Evolutionary conservation across 768 basidiomycete genomes (phyloP).

Genomic region (Suillus decipiens): DNA sequence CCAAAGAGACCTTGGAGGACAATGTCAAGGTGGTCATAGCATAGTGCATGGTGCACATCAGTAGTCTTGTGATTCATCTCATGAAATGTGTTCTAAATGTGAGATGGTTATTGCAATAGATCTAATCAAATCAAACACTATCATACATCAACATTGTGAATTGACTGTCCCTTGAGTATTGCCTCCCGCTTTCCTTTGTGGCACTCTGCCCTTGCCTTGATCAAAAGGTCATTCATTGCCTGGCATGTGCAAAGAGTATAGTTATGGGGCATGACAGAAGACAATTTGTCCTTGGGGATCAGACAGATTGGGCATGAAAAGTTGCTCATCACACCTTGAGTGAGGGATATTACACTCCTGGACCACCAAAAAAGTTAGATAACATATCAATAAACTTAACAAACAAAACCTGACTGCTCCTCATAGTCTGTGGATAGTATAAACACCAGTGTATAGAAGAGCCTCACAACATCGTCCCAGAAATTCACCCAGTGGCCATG

Average conservation of each 20-base stretch:
- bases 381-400: background rate
- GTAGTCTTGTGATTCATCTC: conserved; percentile 27
- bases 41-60: conserved; percentile 35
- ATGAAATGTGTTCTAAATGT: conserved; percentile 37
- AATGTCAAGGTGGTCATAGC: conserved; percentile 43
- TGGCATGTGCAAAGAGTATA: conserved; percentile 25
- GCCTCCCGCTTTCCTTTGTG: conserved; percentile 18
- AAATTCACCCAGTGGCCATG: conserved; percentile 21
- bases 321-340: conserved; percentile 25
- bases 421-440: conserved; percentile 45
- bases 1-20: conserved; percentile 32
- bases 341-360: conserved; percentile 38
- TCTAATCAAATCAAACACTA: background rate
- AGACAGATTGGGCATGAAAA: conserved; percentile 41
- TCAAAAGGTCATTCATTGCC: conserved; percentile 10
- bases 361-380: background rate
- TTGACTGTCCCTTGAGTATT: conserved; percentile 14
- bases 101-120: background rate
- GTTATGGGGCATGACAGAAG: conserved; percentile 15
- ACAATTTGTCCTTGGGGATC: conserved; percentile 29
- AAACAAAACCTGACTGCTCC: conserved; percentile 40
- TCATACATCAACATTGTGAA: conserved; percentile 19
- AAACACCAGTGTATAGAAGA: conserved; percentile 32
- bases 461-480: conserved; percentile 29
- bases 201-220: conserved; percentile 16